A percentile compares a stretch with the other conserved stretches of the same genome.
Evolutionary conservation across 1,284 basidiomycete species (phyloP).

Genomic region (Ceratobasidium sp.): DNA sequence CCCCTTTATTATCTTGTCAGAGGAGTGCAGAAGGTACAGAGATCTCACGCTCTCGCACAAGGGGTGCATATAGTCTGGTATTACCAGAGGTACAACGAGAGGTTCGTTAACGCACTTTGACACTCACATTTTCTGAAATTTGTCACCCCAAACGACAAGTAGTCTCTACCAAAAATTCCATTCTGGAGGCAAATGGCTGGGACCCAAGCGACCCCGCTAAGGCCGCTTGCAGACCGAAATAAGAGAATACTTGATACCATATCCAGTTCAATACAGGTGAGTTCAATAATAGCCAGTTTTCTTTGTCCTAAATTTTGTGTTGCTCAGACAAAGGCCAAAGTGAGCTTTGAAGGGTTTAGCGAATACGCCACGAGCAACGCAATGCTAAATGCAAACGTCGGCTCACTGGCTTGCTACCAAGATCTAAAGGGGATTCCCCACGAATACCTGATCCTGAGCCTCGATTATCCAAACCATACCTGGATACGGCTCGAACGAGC

Average conservation of each 20-base stretch:
- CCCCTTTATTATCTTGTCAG: background rate
- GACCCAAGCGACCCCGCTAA: background rate
- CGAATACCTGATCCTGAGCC: background rate
- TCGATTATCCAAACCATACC: background rate
- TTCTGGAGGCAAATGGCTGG: background rate
- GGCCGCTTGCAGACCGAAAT: background rate
- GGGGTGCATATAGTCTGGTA: background rate
- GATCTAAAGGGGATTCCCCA: background rate
- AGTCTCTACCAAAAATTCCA: background rate
- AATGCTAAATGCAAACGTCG: background rate
- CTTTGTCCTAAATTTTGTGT: background rate
- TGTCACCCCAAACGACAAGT: background rate
- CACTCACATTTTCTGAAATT: too few relatives aligned
- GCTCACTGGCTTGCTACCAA: background rate
- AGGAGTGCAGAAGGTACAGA: background rate
- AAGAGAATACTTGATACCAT: background rate
- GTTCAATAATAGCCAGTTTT: background rate
- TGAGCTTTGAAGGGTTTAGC: background rate
- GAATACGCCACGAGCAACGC: background rate
- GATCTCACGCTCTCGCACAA: background rate
- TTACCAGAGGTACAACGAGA: background rate
- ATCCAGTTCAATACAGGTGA: background rate
- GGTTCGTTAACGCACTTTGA: background rate
- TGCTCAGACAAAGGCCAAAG: background rate
- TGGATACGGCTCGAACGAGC: background rate